Percentiles rank a stretch among this genome's conserved stretches.
Evolutionary conservation across 768 basidiomycete species (phyloP).

Genomic region (Pisolithus albus): DNA sequence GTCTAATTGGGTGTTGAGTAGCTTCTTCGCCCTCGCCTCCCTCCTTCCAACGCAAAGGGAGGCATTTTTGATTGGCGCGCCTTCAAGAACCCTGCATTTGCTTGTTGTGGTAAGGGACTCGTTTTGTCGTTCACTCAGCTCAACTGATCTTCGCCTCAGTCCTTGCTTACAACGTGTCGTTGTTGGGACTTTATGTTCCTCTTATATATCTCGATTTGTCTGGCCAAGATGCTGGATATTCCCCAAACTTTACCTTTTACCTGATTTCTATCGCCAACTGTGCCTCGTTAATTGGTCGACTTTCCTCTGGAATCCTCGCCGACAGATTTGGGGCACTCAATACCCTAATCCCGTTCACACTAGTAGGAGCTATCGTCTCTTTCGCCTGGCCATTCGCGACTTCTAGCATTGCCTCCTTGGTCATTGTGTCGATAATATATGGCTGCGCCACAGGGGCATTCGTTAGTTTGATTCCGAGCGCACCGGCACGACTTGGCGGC

Average conservation of each 20-base stretch:
- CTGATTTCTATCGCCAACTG: slow-evolving; percentile 6
- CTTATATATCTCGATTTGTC: slow-evolving; percentile 6
- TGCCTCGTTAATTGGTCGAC: slow-evolving; percentile 6
- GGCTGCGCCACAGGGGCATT: slow-evolving; percentile 23
- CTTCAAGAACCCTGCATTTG: slow-evolving; percentile 30
- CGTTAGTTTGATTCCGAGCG: slow-evolving; percentile 3
- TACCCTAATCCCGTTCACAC: slow-evolving; percentile 34
- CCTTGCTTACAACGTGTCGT: slow-evolving; percentile 4
- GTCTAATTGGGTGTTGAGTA: slow-evolving; percentile 11
- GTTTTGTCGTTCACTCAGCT: not conserved
- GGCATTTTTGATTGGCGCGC: slow-evolving; percentile 47
- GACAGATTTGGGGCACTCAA: slow-evolving; percentile 31
- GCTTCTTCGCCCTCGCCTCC: slow-evolving; percentile 36
- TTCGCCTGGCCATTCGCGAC: slow-evolving; percentile 39
- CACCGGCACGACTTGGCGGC: slow-evolving; percentile 6
- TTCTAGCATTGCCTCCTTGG: slow-evolving; percentile 21
- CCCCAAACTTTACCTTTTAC: slow-evolving; percentile 6
- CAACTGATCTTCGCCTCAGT: not conserved
- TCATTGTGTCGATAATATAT: slow-evolving; percentile 31
- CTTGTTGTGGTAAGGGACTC: not conserved
- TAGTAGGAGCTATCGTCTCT: slow-evolving; percentile 34
- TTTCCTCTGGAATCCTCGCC: slow-evolving; percentile 7
- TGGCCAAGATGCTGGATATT: slow-evolving; percentile 3
- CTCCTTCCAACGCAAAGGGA: slow-evolving; percentile 42
- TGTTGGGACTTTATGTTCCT: slow-evolving; percentile 6